These are phyloP conservation scores for Fraxinus sp. DNA, from an alignment of 305 asterid genomes.

Conservation along the genomic window DNA sequence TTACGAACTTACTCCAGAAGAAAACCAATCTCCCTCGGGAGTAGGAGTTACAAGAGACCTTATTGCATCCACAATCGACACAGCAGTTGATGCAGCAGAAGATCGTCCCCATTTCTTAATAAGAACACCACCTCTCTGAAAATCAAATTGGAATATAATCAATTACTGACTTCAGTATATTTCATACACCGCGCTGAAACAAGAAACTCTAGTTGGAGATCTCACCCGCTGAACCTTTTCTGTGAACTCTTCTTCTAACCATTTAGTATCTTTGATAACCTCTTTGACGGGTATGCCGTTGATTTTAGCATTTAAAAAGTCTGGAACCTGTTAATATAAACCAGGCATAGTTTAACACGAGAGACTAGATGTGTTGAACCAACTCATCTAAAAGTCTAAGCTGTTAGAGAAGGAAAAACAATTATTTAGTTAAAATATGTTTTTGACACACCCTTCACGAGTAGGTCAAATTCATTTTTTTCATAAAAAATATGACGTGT, in stretches of 20 bases:
- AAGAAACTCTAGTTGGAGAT: constrained; percentile 1
- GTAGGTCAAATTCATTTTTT: neutral
- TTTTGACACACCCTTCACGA: neutral
- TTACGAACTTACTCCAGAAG: constrained; percentile 69
- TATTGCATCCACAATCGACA: constrained; percentile 85
- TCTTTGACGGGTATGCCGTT: constrained; percentile 76
- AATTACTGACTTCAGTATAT: neutral
- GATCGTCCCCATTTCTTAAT: constrained; percentile 99
- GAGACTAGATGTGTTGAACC: neutral
- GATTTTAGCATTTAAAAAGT: constrained; percentile 85
- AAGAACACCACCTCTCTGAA: constrained; percentile 94
- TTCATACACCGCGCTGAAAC: neutral
- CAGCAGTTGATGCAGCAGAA: constrained; percentile 97
- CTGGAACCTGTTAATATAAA: constrained; percentile 69
- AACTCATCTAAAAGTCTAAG: neutral
- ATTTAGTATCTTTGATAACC: constrained; percentile 71
- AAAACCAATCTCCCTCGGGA: constrained; percentile 95
- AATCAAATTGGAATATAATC: neutral
- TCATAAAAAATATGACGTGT: neutral
- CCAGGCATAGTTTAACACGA: neutral
- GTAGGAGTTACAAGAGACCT: constrained; percentile 92
- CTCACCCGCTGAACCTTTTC: constrained; percentile 80
- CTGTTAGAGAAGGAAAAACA: neutral
- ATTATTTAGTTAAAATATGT: neutral
- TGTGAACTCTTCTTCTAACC: constrained; percentile 97